Base-by-base conservation (phyloP, 73 alveolate genomes). In the Paramecium tetraurelia region DNA sequence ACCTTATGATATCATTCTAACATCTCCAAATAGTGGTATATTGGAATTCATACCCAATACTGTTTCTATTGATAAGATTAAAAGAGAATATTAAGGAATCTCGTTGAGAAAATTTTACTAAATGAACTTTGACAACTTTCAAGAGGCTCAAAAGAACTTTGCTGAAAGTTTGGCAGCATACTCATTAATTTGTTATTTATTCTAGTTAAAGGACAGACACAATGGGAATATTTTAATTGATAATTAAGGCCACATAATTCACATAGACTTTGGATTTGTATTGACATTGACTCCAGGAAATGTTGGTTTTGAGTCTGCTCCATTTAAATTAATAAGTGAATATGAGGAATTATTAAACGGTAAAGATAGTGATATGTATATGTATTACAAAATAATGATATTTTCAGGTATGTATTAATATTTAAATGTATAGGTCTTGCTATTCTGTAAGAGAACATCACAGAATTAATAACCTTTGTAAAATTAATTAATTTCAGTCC, bases 111-210 rank as follows among this genome's bases (percentile, higher is more conserved):
- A 95, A 43, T 97, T 97, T 93, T 98, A 93, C 86, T 94, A 92
- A 80, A 95, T 90, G 48, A 87, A 92, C 86, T 98, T 97, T 88
- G 93, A 80, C 10, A 57, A 95, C 86, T 98, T 95, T 83, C 99
- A 97, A 88, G 99, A 97, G 90, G 99, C 99, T 20, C 95, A 99
- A 95, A 97, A 95, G 94, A 99, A 99, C 93, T 99, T 99, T 92
- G 98, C 97, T 33, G 99, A 98, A 85, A 96, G 99, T 70, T 93
- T 97, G 86, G 99, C 99, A 8, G 99, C 99, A 7, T 99, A 99
- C 85, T 96, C 99, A 12, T 94, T 98, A n/a, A 97, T 96, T 84
- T 98, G 99, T 93, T 98, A 97, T 87, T 80, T 98, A 44, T 92
- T 98, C 53, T 94, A 98, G 89, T 93, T 98, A n/a, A 98, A 97